phyloP scores from a whole-genome alignment of 2,329 filamentous ascomycete species.

The Aureobasidium uvarum region DNA sequence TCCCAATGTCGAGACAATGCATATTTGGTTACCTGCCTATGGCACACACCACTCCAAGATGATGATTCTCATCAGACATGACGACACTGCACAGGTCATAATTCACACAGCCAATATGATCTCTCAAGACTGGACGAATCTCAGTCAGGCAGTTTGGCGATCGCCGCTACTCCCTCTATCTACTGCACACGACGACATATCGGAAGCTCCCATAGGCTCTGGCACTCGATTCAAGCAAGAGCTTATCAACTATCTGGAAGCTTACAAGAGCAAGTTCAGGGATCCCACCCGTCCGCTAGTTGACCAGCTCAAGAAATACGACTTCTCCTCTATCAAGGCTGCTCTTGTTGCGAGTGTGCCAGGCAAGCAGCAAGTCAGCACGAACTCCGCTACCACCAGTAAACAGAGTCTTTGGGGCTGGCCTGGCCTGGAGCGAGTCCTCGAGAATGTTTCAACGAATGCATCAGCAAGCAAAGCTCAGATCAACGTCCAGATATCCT shows the following conservation, averaged over 20 bases:
- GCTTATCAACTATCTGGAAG: slow-evolving; percentile 67
- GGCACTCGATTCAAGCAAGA: slow-evolving; percentile 73
- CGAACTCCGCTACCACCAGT: neutral
- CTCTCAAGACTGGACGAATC: slow-evolving; percentile 78
- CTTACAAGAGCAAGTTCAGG: slow-evolving; percentile 62
- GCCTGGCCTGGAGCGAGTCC: slow-evolving; percentile 61
- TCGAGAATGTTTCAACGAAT: slow-evolving; percentile 43
- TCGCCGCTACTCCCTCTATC: slow-evolving; percentile 73
- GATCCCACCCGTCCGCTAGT: slow-evolving; percentile 46
- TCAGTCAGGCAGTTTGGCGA: slow-evolving; percentile 80
- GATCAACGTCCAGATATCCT: slow-evolving; percentile 69
- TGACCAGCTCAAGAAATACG: slow-evolving; percentile 58
- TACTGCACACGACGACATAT: neutral
- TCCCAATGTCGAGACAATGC: slow-evolving; percentile 66
- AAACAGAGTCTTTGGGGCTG: slow-evolving; percentile 64
- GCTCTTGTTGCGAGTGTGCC: slow-evolving; percentile 78
- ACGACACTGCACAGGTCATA: slow-evolving; percentile 72
- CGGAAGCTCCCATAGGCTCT: slow-evolving; percentile 50
- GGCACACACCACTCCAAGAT: slow-evolving; percentile 88
- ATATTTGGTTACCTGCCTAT: slow-evolving; percentile 79
- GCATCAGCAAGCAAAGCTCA: slow-evolving; percentile 35
- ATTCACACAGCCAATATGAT: slow-evolving; percentile 95
- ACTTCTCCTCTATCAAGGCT: slow-evolving; percentile 68
- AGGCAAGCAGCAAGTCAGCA: slow-evolving; percentile 41
- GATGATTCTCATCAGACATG: slow-evolving; percentile 76